Conservation (phyloP, 2,329 filamentous ascomycete species). For the Colletotrichum magnum region DNA sequence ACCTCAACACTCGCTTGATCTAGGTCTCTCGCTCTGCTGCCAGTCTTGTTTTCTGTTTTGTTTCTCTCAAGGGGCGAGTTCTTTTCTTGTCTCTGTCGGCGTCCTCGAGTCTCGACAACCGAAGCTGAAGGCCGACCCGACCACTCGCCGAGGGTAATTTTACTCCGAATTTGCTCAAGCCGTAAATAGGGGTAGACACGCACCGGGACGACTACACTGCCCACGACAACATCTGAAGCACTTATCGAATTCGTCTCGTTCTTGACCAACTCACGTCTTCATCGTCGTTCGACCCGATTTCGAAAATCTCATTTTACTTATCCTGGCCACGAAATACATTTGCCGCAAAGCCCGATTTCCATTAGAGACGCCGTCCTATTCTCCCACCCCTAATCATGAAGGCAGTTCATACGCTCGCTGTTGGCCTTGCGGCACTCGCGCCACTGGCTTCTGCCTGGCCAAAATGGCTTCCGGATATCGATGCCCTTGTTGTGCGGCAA, state of each 20-base stretch:
- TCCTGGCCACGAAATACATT: no score
- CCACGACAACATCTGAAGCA: conserved; percentile 4
- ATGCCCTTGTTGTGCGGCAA: conserved; percentile 67
- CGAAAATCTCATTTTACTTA: background rate
- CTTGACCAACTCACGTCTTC: conserved; percentile 10
- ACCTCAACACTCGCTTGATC: conserved; percentile 35
- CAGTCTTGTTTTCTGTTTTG: conserved; percentile 20
- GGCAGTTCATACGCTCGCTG: conserved; percentile 42
- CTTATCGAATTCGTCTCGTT: background rate
- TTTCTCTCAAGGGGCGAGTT: conserved; percentile 22
- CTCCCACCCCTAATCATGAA: conserved; percentile 33
- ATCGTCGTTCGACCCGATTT: background rate
- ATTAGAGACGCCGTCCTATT: background rate
- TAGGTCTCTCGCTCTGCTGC: conserved; percentile 29
- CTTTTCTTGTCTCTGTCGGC: background rate
- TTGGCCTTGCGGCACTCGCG: conserved; percentile 40
- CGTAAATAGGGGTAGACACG: conserved; percentile 29
- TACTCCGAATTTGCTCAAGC: conserved; percentile 25
- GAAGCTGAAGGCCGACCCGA: conserved; percentile 2
- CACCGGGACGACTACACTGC: conserved; percentile 6
- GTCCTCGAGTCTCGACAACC: background rate
- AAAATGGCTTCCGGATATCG: conserved; percentile 66
- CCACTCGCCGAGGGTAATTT: conserved; percentile 1
- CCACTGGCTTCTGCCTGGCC: conserved; percentile 70
- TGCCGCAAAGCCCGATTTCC: no score